Evolutionary conservation across 352 stramenopile genomes (phyloP), one percentile per base, ranked within the genome.

Genomic region (Globisporangium spinosum): DNA sequence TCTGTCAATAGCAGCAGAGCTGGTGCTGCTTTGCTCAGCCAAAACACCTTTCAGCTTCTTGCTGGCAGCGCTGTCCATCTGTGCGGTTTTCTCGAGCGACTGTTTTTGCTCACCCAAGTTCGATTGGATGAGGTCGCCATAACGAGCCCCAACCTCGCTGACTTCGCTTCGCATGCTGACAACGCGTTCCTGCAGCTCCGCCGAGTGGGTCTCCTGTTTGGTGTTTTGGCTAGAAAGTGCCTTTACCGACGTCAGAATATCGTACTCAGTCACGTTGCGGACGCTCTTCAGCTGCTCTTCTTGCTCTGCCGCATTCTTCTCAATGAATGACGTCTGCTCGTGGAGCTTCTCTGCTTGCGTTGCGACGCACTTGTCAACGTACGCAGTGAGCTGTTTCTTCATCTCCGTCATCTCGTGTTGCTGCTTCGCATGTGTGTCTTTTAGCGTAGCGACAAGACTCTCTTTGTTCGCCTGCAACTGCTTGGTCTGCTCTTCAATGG

Each of bases 341-440:
- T 76, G 34, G 8, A 89, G 73, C 49, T 80, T 82, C 49, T 75
- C 66, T 2, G 63, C 34, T 58, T 85, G 77, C 12, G 51, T 74
- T 45, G 81, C 69, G 23, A 82, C 73, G 59, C 75, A 84, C 40
- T 76, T 77, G 27, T 83, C 78, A 45, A 89, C 72, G 32, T 77
- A 81, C 69, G 78, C 63, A 40, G 70, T 67, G 29, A 89, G 35
- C 59, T 84, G 73, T n/a, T 55, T 22, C 62, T 87, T 87, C 58
- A 89, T 74, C 25, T 43, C 68, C 49, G 75, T 68, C n/a, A 89
- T 56, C 23, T 83, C 77, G 20, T 77, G 64, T 59, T 84, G 71
- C 25, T 85, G 75, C 45, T 78, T 73, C 17, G 29, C 61, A 20
- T 87, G 70, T 43, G 58, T 77, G 6, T 76, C 65, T 20, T 77